Evolutionary conservation across 371 early-diverging fungal species (phyloP), one percentile per base, ranked within the genome.

Genomic region (Apophysomyces elegans): DNA sequence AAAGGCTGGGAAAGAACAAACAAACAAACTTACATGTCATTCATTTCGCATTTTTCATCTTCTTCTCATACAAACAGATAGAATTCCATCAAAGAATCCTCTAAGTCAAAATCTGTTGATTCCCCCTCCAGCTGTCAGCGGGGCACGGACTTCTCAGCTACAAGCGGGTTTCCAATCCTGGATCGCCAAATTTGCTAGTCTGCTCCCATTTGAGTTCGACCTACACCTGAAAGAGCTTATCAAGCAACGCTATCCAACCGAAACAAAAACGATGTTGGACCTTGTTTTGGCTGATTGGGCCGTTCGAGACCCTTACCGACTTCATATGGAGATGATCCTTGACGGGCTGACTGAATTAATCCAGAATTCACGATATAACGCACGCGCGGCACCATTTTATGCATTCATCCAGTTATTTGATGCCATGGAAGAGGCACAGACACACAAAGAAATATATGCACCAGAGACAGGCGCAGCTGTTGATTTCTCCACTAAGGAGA

Each of bases 201-300:
- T 65, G 32, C 6, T 50, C 35, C 66, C 73, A 3, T 37, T 56
- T 1, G 67, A 70, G 16, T 77, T 80, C 50, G 66, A 75, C 12
- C 32, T 71, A 7, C 59, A 67, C 37, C 44, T 80, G 11, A 65
- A 65, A 41, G 61, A 63, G 5, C 58, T 64, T 0, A 56, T 80
- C 26, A 56, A 62, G 21, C 54, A 56, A 6, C 66, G 69, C 12
- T 80, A 80, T 39, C 80, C 80, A 7, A 65, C 62, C 8, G 70
- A 72, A 2, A 39, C 61, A 57, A 80, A 80, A 61, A 70, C 65
- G 0, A 66, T 77, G 37, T 44, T 80, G 21, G 80, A 80, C 32
- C 38, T 67, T 1, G 62, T 72, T 3, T 45, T 80, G 38, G 78
- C 77, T 1, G 70, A 73, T 35, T 80, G 80, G 80, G 68, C 74